Percentiles rank a stretch among this genome's conserved stretches.
phyloP scores from a whole-genome alignment of 169 alveolate species.

The Plasmodium sp. region DNA sequence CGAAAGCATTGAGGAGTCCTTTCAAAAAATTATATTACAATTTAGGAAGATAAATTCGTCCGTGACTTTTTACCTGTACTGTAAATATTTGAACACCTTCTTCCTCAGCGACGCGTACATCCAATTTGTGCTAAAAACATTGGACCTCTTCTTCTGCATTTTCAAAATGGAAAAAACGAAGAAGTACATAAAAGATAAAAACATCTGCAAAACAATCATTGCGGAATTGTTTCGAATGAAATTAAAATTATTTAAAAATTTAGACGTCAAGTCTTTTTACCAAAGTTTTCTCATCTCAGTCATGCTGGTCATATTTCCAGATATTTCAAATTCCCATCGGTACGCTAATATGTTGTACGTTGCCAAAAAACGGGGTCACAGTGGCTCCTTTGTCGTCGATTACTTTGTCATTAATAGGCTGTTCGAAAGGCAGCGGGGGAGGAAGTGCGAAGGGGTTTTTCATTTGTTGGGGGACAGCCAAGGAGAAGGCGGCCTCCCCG shows the following conservation, averaged over 20 bases:
- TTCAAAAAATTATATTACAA: slow-evolving; percentile 11
- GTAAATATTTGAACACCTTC: slow-evolving; percentile 36
- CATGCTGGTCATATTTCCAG: not conserved
- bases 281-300: not conserved
- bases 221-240: not conserved
- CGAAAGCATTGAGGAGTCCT: not conserved
- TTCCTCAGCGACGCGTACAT: not conserved
- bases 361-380: not conserved
- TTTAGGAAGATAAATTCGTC: slow-evolving; percentile 1
- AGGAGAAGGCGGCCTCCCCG: not conserved
- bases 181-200: slow-evolving; percentile 20
- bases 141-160: slow-evolving; percentile 13
- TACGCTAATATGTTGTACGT: not conserved
- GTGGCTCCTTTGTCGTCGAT: not conserved
- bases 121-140: not conserved
- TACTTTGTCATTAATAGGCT: slow-evolving; percentile 12
- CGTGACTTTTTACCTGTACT: slow-evolving; percentile 17
- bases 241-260: not conserved
- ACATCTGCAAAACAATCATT: not conserved
- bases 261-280: not conserved
- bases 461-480: not conserved
- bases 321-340: not conserved
- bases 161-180: not conserved
- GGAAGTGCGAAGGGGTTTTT: not conserved
- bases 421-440: not conserved